phyloP scores from a whole-genome alignment of 176 grass and related monocot genomes.

The Oryza brachyantha region DNA sequence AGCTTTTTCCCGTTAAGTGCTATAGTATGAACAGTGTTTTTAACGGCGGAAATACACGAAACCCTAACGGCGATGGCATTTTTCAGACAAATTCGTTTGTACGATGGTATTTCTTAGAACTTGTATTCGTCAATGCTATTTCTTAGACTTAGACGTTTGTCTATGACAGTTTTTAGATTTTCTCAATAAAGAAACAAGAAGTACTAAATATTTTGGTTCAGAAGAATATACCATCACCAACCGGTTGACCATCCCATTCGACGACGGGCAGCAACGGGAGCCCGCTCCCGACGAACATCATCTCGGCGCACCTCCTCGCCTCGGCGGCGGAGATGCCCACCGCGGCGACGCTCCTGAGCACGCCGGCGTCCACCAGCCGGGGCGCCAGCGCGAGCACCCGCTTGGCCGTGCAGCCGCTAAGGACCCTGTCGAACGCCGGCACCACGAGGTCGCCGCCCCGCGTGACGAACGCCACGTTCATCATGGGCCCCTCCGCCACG shows the following conservation, averaged over 20 bases:
- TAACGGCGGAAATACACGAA: too few relatives aligned
- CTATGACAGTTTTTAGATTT: too few relatives aligned
- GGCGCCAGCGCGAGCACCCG: slow-evolving; percentile 45
- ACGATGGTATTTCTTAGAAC: too few relatives aligned
- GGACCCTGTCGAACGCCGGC: slow-evolving; percentile 50
- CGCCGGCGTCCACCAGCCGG: slow-evolving; percentile 41
- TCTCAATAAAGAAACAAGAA: too few relatives aligned
- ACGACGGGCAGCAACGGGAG: slow-evolving; percentile 48
- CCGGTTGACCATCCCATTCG: slow-evolving; percentile 58
- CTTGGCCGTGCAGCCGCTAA: slow-evolving; percentile 66
- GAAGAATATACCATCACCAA: slow-evolving; percentile 56
- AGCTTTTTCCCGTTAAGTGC: too few relatives aligned
- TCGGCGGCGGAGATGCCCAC: slow-evolving; percentile 32
- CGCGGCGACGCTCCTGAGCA: slow-evolving; percentile 25
- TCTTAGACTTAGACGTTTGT: too few relatives aligned
- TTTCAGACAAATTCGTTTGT: too few relatives aligned
- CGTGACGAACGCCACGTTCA: slow-evolving; percentile 67
- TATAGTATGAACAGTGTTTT: too few relatives aligned
- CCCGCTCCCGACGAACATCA: slow-evolving; percentile 64
- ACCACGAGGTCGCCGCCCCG: slow-evolving; percentile 30
- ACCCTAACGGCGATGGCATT: too few relatives aligned
- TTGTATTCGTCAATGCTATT: too few relatives aligned
- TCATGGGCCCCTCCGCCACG: slow-evolving; percentile 62
- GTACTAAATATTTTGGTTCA: not conserved
- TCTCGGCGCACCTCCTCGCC: slow-evolving; percentile 43